Evolutionary conservation across 2,329 filamentous ascomycete genomes (phyloP).

Genomic region (Penicillium sp.): DNA sequence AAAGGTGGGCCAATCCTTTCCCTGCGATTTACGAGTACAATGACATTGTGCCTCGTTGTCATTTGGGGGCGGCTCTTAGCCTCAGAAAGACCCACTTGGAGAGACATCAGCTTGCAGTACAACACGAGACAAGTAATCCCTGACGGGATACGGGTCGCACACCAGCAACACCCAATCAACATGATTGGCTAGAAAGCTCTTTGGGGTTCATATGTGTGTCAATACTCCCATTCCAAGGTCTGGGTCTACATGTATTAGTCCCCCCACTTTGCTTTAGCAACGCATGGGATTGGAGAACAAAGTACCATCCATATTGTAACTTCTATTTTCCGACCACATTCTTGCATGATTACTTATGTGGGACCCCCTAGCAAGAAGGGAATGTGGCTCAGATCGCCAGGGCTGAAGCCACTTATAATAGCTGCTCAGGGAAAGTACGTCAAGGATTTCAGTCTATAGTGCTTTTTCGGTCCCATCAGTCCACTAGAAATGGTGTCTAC

Average conservation of each 20-base stretch:
- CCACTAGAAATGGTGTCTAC: not conserved
- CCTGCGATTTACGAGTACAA: not conserved
- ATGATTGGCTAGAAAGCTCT: not conserved
- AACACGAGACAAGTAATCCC: not conserved
- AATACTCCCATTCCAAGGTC: not conserved
- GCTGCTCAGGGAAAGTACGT: not conserved
- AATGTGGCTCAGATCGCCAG: not conserved
- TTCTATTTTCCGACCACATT: too few species aligned
- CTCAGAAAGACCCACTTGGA: not conserved
- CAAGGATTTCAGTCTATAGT: not conserved
- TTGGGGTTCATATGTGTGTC: too few species aligned
- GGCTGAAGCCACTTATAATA: not conserved
- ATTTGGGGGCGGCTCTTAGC: not conserved
- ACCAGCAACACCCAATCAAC: not conserved
- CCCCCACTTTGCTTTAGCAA: not conserved
- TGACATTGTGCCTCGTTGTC: not conserved
- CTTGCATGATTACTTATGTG: not conserved
- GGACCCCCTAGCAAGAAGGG: not conserved
- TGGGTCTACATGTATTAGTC: not conserved
- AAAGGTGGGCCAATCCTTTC: not conserved
- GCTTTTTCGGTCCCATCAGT: not conserved
- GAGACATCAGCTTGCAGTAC: not conserved
- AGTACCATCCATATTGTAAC: not conserved
- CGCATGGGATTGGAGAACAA: not conserved
- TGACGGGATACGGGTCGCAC: not conserved